Conservation (phyloP, 176 grass and related monocot species). For the Eleusine coracana region DNA sequence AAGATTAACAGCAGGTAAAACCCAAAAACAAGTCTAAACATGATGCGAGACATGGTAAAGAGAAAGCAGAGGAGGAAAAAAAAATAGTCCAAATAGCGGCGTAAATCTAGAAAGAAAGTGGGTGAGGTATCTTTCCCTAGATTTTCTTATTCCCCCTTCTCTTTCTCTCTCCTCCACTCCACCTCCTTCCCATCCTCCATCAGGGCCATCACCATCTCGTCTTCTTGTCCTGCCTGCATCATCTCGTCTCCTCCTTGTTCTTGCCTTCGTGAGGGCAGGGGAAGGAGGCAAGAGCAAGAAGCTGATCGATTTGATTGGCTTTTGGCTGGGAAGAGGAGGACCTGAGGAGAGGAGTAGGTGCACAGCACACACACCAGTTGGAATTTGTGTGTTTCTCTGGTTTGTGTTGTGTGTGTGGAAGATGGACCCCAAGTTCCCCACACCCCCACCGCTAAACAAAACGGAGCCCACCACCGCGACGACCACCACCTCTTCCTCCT, state of each 20-base stretch:
- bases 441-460: conserved; percentile 72
- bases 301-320: conserved; percentile 30
- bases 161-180: background rate
- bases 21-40: background rate
- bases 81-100: conserved; percentile 33
- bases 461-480: conserved; percentile 63
- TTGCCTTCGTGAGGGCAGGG: conserved; percentile 11
- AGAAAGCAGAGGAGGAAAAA: background rate
- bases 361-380: background rate
- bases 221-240: background rate
- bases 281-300: background rate
- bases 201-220: conserved; percentile 26
- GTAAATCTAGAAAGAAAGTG: conserved; percentile 59
- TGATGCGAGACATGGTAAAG: no score
- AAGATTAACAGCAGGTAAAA: conserved; percentile 24
- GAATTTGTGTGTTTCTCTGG: background rate
- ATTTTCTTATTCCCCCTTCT: conserved; percentile 52
- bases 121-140: conserved; percentile 54
- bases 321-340: conserved; percentile 10
- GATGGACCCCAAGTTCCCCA: conserved; percentile 75
- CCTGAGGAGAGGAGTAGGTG: conserved; percentile 21
- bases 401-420: conserved; percentile 17
- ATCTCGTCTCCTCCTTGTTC: conserved; percentile 21
- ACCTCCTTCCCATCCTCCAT: background rate
- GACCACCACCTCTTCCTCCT: conserved; percentile 36